These are phyloP conservation scores for Colletotrichum scovillei DNA, from an alignment of 2,329 filamentous ascomycete species.

Conservation along the genomic window DNA sequence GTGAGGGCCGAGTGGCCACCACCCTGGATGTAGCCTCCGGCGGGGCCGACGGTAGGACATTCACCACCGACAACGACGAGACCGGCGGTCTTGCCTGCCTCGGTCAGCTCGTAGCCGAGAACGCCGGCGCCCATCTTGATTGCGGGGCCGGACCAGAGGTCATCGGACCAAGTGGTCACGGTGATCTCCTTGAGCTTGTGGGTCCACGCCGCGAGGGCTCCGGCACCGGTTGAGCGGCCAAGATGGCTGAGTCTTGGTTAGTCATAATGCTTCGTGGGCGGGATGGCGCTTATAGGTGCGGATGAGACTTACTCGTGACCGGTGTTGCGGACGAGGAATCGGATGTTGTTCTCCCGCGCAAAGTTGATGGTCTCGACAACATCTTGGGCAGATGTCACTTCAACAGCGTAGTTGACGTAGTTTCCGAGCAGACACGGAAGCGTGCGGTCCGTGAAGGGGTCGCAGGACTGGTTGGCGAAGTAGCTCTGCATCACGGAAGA, in stretches of 20 bases:
- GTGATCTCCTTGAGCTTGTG: slow-evolving; percentile 54
- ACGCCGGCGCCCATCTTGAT: slow-evolving; percentile 66
- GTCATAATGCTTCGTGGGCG: neutral
- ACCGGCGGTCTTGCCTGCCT: slow-evolving; percentile 22
- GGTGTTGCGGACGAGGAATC: slow-evolving; percentile 49
- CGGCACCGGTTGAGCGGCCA: slow-evolving; percentile 51
- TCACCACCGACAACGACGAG: slow-evolving; percentile 58
- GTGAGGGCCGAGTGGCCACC: slow-evolving; percentile 68
- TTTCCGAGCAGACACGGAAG: slow-evolving; percentile 56
- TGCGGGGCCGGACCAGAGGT: slow-evolving; percentile 60
- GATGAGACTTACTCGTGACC: slow-evolving; percentile 42
- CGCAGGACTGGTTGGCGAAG: slow-evolving; percentile 51
- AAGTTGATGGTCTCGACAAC: slow-evolving; percentile 49
- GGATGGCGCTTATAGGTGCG: neutral
- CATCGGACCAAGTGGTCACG: slow-evolving; percentile 51
- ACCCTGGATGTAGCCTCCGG: slow-evolving; percentile 70
- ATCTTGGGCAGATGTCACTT: slow-evolving; percentile 45
- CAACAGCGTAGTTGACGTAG: slow-evolving; percentile 53
- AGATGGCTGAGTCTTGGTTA: slow-evolving; percentile 47
- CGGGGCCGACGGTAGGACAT: slow-evolving; percentile 65
- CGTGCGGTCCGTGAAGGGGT: slow-evolving; percentile 50
- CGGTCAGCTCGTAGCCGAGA: slow-evolving; percentile 55
- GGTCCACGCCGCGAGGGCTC: slow-evolving; percentile 52
- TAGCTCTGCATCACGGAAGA: slow-evolving; percentile 54
- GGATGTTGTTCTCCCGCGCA: slow-evolving; percentile 49